Base-by-base conservation (phyloP, 176 grass and related monocot genomes). In the Zoysia pacifica region DNA sequence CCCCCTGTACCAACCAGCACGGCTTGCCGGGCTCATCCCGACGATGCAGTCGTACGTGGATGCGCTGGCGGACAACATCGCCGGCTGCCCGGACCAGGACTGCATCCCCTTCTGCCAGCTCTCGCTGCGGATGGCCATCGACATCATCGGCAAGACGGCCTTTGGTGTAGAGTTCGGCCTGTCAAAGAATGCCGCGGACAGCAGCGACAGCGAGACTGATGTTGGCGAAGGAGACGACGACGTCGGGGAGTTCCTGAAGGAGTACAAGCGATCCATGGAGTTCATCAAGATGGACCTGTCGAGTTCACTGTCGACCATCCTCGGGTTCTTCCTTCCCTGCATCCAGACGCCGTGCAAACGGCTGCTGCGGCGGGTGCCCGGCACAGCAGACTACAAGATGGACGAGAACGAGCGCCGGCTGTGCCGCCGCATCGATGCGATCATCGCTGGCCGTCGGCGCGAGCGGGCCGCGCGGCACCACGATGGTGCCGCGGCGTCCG, bases 221-320 rank as follows among this genome's bases (percentile, higher is more conserved):
- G 66, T 18, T 1, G 53, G 15, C 8, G 36, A 44, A 11, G 53
- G 48, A 41, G 78, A 82, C 51, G 74, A 83, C 28, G 75, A 90
- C 48, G 82, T 91, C 56, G 84, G 79, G 20, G 83, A 85, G 75
- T 93, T 99, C 61, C 65, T 99, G 13, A 83, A 70, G 72, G 81
- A 99, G 78, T 94, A 95, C 74, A 86, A 83, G 55, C 62, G 70
- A 47, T 86, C 93, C 51, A 84, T 93, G 81, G 82, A 85, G 46
- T 93, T 93, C 80, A 87, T 99, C 43, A 93, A 88, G 84, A 93
- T 99, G 96, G 96, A 99, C 89, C 83, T 95, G 59, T 89, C 92
- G 7, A 87, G 90, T 82, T 95, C 96, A n/a, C 62, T 93, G 53
- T 99, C 96, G 83, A 99, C 88, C 58, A 81, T 89, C 63, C 72